Base-by-base conservation (phyloP, 2,329 filamentous ascomycete genomes). In the Cylindrodendrum hubeiense region DNA sequence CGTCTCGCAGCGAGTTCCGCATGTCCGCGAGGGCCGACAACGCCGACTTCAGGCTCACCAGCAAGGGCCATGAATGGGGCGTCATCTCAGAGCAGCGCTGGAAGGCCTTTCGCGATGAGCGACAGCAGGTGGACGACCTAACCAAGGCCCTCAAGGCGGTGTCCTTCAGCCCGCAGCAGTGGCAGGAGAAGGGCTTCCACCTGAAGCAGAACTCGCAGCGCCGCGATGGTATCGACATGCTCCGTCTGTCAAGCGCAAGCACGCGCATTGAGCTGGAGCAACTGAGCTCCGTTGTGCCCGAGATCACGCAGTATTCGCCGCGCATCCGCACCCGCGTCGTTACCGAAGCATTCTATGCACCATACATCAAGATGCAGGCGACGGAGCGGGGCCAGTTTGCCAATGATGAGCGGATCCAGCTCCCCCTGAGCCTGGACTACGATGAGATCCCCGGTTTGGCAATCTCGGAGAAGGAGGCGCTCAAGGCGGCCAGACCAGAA, bases 11-110 rank as follows among this genome's bases (percentile, higher is more conserved):
- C 81, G 96, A 99, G 82, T 99, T 97, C 80, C 93, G 96, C 67
- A 95, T 99, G 87, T 93, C 91, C 46, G 90, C 94, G 3, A 91
- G 96, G 67, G 91, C 96, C 49, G 96, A 99, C 82, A 99, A 99
- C 76, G 96, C 96, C 37, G 96, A 99, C 79, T 79, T 91, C 5
- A 90, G 96, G 3, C 88, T 99, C 30, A 98, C 96, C 0, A 85
- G 87, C 30, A 91, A 91, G 77, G 96, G 94, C 10, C 90, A 91
- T 61, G 82, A 85, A 15, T 93, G 91, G 73, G 95, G 95, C 53
- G 87, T 96, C 19, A 90, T 99, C 3, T 84, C 89, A n/a, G 91
- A 97, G 73, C 80, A 80, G 65, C 91, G 96, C 51, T 99, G 96
- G 96, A 75, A 78, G 3, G 83, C 83, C 19, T 97, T 93, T 81